These are phyloP conservation scores for Carpinus fangiana DNA, from an alignment of 306 rosid genomes.

Conservation along the genomic window DNA sequence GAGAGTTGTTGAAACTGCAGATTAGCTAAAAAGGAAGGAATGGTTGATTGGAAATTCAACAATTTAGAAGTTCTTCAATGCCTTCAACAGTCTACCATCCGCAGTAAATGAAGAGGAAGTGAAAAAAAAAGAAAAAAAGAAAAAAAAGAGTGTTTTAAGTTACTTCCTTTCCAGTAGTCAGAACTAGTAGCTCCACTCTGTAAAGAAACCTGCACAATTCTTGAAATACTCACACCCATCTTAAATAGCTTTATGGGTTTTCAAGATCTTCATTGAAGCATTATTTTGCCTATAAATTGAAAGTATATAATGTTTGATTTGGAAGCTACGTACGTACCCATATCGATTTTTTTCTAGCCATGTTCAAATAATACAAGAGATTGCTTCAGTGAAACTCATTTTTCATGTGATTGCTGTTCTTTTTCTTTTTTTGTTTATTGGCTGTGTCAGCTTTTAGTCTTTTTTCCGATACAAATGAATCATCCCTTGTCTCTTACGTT, in stretches of 20 bases:
- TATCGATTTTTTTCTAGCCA: too few relatives aligned
- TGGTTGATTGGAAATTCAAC: conserved; percentile 4
- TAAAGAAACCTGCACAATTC: not conserved
- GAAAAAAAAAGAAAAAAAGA: not conserved
- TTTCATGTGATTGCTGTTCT: not conserved
- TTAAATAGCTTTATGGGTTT: too few relatives aligned
- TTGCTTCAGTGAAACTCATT: not conserved
- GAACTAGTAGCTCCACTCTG: not conserved
- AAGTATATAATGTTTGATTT: too few relatives aligned
- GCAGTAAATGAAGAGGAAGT: not conserved
- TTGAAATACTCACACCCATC: not conserved
- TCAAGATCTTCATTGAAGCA: too few relatives aligned
- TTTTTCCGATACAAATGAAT: not conserved
- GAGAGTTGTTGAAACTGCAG: conserved; percentile 26
- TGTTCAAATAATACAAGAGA: not conserved
- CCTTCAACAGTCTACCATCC: not conserved
- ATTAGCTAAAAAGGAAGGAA: not conserved
- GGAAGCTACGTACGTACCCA: too few relatives aligned
- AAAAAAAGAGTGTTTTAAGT: not conserved
- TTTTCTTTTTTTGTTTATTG: not conserved
- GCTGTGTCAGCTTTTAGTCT: not conserved
- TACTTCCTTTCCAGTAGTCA: not conserved
- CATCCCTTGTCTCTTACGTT: not conserved
- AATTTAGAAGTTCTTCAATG: not conserved
- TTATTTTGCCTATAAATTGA: too few relatives aligned